Evolutionary conservation across 345 rosid species (phyloP).

Genomic region (Salix caprea): DNA sequence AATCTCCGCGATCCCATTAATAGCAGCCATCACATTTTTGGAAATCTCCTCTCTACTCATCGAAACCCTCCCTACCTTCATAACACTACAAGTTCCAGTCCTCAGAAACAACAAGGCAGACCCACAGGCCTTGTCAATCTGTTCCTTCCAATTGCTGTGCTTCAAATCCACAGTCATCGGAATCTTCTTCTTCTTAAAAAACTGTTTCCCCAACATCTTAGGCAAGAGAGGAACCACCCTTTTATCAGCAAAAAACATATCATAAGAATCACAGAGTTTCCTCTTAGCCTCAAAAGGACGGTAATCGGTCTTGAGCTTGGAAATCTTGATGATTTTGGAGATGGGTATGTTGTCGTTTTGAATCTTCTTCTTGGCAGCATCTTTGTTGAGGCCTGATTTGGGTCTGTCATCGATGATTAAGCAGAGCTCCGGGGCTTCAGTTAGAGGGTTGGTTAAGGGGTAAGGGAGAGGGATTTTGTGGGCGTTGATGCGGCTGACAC

Average conservation of each 20-base stretch:
- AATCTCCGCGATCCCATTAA: conserved; percentile 53
- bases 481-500: conserved; percentile 41
- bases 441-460: conserved; percentile 35
- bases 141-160: conserved; percentile 80
- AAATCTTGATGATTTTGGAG: conserved; percentile 57
- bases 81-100: conserved; percentile 65
- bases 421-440: conserved; percentile 54
- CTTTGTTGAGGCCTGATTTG: conserved; percentile 60
- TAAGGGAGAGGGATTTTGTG: conserved; percentile 50
- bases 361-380: conserved; percentile 53
- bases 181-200: conserved; percentile 63
- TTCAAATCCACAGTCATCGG: conserved; percentile 57
- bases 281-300: conserved; percentile 49
- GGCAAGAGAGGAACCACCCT: conserved; percentile 60
- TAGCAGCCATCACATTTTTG: conserved; percentile 54
- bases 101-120: conserved; percentile 60
- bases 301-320: conserved; percentile 53
- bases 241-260: conserved; percentile 47
- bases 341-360: conserved; percentile 55
- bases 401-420: conserved; percentile 69
- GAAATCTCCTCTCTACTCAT: conserved; percentile 41
- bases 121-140: conserved; percentile 52
- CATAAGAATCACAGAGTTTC: conserved; percentile 47
- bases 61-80: conserved; percentile 59
- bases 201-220: conserved; percentile 70